Base-by-base conservation (phyloP, 768 basidiomycete species). In the Pulveroboletus sp. region DNA sequence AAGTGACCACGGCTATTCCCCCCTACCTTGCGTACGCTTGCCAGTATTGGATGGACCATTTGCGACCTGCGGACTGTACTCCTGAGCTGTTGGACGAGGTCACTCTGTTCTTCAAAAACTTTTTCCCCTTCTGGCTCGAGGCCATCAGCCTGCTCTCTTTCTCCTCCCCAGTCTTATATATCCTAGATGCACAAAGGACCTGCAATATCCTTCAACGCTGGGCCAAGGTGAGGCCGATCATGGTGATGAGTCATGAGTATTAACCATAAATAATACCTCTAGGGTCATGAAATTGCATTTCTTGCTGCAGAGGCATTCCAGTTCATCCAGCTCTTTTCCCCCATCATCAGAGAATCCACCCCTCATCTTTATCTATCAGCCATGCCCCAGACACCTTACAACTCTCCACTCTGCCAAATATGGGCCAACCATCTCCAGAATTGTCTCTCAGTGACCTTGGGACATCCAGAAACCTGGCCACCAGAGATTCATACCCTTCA, bases 361-460 rank as follows among this genome's bases (percentile, higher is more conserved):
- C 66, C 70, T 8, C 71, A 74, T 35, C 64, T 74, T 8, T 74
- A 74, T 49, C 14, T 74, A 6, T 73, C 72, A 25, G 72, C 69
- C 17, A 51, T 74, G 31, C 62, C 70, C 9, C 70, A 69, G 33
- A 51, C 61, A 11, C 70, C 72, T 2, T 47, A 33, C 2, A 50
- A 54, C 24, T 67, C 64, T 23, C 33, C 45, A 9, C 51, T 73
- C 3, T 61, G 31, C 36, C 53, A 32, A 47, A 55, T 38, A 52
- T 67, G 29, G 66, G 64, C 8, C 16, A 34, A 27, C 47, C 56
- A 59, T 56, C 52, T 53, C 16, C 21, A 58, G 36, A 45, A 48
- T 13, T 31, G 52, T 59, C 40, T 55, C 25, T 48, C 24, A 34
- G 50, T 58, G 4, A 31, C 14, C n/a, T 33, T 45, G 14, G 59